These are phyloP conservation scores for Scolecobasidium constrictum DNA, from an alignment of 2,329 filamentous ascomycete species.

Conservation along the genomic window DNA sequence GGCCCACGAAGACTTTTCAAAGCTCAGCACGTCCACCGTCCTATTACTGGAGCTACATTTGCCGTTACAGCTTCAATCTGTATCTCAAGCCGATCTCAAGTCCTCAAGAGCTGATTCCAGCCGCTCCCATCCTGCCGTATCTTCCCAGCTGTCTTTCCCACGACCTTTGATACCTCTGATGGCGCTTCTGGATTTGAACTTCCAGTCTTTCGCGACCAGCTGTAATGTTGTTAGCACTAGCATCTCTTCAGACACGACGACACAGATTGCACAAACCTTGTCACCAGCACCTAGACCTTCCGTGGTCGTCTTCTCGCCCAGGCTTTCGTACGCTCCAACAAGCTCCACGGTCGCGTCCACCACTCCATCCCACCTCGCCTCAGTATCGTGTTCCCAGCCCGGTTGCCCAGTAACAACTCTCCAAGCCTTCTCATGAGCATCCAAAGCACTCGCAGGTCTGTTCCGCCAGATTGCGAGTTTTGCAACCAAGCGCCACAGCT, in stretches of 20 bases:
- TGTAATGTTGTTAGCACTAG: no score
- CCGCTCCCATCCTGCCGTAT: slow-evolving; percentile 53
- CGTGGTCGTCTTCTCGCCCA: slow-evolving; percentile 38
- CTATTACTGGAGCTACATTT: no score
- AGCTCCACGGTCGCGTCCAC: slow-evolving; percentile 72
- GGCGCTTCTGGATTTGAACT: slow-evolving; percentile 76
- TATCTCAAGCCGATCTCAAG: no score
- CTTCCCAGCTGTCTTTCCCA: slow-evolving; percentile 76
- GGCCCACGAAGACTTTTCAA: no score
- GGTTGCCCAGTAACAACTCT: slow-evolving; percentile 53
- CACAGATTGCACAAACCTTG: no score
- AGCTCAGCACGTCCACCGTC: no score
- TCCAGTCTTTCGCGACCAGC: slow-evolving; percentile 69
- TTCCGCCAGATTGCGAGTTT: slow-evolving; percentile 63
- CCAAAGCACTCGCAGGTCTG: slow-evolving; percentile 61
- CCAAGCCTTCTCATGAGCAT: slow-evolving; percentile 86
- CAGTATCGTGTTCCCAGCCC: slow-evolving; percentile 41
- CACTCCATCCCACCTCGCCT: slow-evolving; percentile 58
- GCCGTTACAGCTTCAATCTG: no score
- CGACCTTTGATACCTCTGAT: slow-evolving; percentile 74
- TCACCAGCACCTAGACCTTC: slow-evolving; percentile 39
- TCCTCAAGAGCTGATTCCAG: slow-evolving; percentile 40
- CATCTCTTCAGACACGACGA: no score
- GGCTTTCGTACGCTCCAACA: slow-evolving; percentile 72
- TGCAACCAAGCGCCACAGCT: slow-evolving; percentile 66